Conservation (phyloP, 257 asterid genomes). For the Solanum boliviense region DNA sequence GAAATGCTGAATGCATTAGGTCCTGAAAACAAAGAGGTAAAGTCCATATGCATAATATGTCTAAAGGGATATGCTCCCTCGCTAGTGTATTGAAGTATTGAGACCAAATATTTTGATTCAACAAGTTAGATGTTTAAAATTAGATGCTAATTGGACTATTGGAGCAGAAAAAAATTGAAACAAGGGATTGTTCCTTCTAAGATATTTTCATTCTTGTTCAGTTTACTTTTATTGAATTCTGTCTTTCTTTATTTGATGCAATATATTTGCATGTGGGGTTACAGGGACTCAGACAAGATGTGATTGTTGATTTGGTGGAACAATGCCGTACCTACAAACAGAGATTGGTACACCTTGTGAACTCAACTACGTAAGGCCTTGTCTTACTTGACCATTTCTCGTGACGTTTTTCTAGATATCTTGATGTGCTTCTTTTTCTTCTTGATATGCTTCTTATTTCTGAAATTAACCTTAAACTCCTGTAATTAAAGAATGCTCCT, state of each 20-base stretch:
- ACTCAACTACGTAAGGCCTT: conserved; percentile 6
- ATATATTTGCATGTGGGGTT: conserved; percentile 6
- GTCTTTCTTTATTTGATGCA: not conserved
- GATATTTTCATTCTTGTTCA: not conserved
- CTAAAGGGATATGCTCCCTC: not conserved
- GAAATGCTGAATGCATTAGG: conserved; percentile 55
- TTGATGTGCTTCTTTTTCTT: not conserved
- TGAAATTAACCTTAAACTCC: not conserved
- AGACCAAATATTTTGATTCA: not conserved
- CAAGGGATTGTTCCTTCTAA: not conserved
- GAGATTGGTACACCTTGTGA: conserved; percentile 12
- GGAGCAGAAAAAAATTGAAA: not conserved
- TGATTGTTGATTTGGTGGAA: conserved; percentile 8
- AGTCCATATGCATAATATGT: not conserved
- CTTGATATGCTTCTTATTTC: not conserved
- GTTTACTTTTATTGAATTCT: not conserved
- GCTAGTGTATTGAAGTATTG: not conserved
- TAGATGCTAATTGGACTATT: not conserved
- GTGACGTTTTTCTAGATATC: not conserved
- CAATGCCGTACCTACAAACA: conserved; percentile 10
- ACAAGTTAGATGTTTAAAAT: not conserved
- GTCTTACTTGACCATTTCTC: not conserved
- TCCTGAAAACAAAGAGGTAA: conserved; percentile 88
- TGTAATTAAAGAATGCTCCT: not conserved
- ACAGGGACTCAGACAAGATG: conserved; percentile 55